These are phyloP conservation scores for Trametes cingulata DNA, from an alignment of 768 basidiomycete species.

Conservation along the genomic window DNA sequence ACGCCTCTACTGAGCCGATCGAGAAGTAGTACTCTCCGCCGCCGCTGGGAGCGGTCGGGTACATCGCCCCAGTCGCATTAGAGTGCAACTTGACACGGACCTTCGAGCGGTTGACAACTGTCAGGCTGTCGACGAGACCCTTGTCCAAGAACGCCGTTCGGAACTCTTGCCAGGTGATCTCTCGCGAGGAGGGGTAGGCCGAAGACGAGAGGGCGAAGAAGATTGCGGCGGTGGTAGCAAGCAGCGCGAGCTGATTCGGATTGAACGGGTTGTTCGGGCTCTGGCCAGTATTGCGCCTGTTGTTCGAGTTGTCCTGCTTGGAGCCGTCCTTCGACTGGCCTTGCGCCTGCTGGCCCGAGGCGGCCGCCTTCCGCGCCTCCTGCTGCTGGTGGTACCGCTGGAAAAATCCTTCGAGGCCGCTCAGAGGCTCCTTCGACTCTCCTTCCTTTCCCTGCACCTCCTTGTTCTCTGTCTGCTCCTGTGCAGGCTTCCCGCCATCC, in stretches of 20 bases:
- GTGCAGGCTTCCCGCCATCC: slow-evolving; percentile 39
- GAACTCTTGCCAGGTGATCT: slow-evolving; percentile 99
- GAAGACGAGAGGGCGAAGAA: slow-evolving; percentile 59
- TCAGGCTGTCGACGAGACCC: slow-evolving; percentile 91
- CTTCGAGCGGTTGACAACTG: slow-evolving; percentile 85
- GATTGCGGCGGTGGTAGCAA: slow-evolving; percentile 61
- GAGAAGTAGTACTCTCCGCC: slow-evolving; percentile 87
- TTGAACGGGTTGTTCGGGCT: slow-evolving; percentile 55
- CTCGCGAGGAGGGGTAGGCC: slow-evolving; percentile 58
- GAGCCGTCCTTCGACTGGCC: slow-evolving; percentile 4
- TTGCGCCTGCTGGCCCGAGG: slow-evolving; percentile 15
- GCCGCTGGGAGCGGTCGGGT: slow-evolving; percentile 55
- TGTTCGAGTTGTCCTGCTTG: slow-evolving; percentile 26
- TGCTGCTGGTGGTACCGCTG: slow-evolving; percentile 53
- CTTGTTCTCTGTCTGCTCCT: slow-evolving; percentile 36
- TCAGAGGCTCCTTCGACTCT: slow-evolving; percentile 49
- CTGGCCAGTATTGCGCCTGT: slow-evolving; percentile 51
- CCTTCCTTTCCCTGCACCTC: slow-evolving; percentile 35
- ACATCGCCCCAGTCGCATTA: slow-evolving; percentile 80
- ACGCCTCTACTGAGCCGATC: slow-evolving; percentile 95
- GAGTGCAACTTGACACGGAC: slow-evolving; percentile 93
- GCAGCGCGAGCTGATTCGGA: slow-evolving; percentile 56
- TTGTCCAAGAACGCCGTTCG: slow-evolving; percentile 95
- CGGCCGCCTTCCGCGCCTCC: slow-evolving; percentile 42
- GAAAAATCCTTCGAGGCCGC: slow-evolving; percentile 78